Percentiles rank a stretch among this genome's conserved stretches.
These are phyloP conservation scores for Acacia concinna DNA, from an alignment of 331 rosid species.

Conservation along the genomic window DNA sequence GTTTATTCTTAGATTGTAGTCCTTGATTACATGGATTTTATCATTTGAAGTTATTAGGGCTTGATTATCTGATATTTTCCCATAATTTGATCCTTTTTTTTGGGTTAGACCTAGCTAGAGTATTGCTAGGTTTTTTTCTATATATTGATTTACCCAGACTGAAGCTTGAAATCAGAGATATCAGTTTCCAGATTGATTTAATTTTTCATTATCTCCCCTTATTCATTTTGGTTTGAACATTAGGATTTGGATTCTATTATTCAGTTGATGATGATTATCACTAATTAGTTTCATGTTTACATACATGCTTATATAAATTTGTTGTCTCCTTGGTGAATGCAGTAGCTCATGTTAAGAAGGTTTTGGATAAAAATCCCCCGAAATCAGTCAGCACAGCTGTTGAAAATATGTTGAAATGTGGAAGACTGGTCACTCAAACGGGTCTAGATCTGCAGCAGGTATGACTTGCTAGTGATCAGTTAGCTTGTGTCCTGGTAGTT, in stretches of 20 bases:
- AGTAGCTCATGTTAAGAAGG: slow-evolving; percentile 61
- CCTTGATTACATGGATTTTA: background rate
- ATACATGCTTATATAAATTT: slow-evolving; percentile 15
- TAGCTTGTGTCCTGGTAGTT: background rate
- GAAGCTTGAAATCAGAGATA: background rate
- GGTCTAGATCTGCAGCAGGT: slow-evolving; percentile 98
- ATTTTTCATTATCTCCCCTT: background rate
- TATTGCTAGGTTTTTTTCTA: background rate
- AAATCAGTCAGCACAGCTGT: slow-evolving; percentile 50
- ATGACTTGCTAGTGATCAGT: slow-evolving; percentile 31
- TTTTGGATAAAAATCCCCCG: slow-evolving; percentile 62
- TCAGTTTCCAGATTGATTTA: background rate
- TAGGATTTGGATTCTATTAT: background rate
- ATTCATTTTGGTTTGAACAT: background rate
- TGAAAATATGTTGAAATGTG: slow-evolving; percentile 82
- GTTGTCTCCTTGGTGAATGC: slow-evolving; percentile 35
- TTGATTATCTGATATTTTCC: background rate
- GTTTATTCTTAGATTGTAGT: background rate
- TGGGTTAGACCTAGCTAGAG: background rate
- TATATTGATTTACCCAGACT: background rate
- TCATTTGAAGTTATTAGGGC: background rate
- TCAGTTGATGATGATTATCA: slow-evolving; percentile 3
- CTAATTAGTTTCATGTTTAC: slow-evolving; percentile 18
- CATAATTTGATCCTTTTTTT: background rate
- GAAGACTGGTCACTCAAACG: slow-evolving; percentile 60